Percentiles rank a stretch among this genome's conserved stretches.
phyloP scores from a whole-genome alignment of 2,329 filamentous ascomycete genomes.

The Colletotrichum horii region DNA sequence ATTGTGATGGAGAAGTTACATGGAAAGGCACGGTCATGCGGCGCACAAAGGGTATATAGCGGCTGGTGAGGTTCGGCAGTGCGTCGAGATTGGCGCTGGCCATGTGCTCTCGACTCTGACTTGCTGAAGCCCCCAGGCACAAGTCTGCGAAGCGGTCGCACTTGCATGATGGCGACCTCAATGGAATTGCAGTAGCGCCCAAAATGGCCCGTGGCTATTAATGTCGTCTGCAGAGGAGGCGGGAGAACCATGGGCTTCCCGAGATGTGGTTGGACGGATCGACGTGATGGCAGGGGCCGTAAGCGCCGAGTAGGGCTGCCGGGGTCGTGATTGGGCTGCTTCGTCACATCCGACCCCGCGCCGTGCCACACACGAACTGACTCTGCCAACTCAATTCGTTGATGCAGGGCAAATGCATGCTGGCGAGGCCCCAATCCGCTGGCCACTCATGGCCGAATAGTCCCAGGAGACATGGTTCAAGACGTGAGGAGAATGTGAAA shows the following conservation, averaged over 20 bases:
- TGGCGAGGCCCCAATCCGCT: neutral
- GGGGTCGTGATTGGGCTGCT: constrained; percentile 29
- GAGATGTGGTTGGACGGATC: constrained; percentile 45
- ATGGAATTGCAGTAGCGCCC: constrained; percentile 38
- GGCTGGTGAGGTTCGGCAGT: constrained; percentile 55
- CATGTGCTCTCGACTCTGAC: constrained; percentile 46
- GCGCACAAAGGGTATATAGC: constrained; percentile 62
- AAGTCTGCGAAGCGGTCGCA: constrained; percentile 32
- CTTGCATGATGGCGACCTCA: constrained; percentile 41
- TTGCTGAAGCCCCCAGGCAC: constrained; percentile 40
- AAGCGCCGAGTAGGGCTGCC: constrained; percentile 38
- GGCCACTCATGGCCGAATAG: constrained; percentile 4
- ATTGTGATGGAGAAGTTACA: constrained; percentile 52
- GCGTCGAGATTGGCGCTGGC: constrained; percentile 47
- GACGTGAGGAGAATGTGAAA: constrained; percentile 16
- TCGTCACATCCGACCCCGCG: constrained; percentile 22
- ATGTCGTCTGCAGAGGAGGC: constrained; percentile 28
- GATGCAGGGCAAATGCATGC: neutral
- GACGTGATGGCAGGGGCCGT: constrained; percentile 36
- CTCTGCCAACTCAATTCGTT: constrained; percentile 23
- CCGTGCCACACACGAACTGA: constrained; percentile 16
- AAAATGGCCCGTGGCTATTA: constrained; percentile 32
- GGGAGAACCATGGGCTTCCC: constrained; percentile 26
- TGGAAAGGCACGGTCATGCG: constrained; percentile 45
- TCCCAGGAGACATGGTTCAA: neutral